Evolutionary conservation across 306 rosid species (phyloP).

Genomic region (Lathyrus oleraceus): DNA sequence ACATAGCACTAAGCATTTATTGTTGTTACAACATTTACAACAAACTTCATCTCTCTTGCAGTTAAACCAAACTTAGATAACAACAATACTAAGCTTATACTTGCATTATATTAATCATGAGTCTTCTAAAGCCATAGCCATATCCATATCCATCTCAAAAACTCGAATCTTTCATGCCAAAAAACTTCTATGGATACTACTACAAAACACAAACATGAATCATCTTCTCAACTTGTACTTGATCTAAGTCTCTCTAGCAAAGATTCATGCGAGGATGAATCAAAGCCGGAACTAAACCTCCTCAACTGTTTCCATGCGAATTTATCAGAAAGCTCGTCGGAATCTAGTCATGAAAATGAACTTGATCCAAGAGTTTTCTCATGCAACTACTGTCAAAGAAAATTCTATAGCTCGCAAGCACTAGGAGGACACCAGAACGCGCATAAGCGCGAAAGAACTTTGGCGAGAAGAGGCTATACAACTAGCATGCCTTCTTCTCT

Average conservation of each 20-base stretch:
- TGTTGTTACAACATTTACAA: slow-evolving; percentile 38
- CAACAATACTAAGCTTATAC: not conserved
- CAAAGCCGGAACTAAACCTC: slow-evolving; percentile 75
- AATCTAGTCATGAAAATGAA: slow-evolving; percentile 44
- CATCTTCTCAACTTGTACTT: slow-evolving; percentile 40
- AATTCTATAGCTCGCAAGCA: slow-evolving; percentile 91
- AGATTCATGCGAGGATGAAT: slow-evolving; percentile 39
- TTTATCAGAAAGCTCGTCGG: slow-evolving; percentile 46
- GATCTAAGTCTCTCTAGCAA: slow-evolving; percentile 72
- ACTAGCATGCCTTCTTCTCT: slow-evolving; percentile 66
- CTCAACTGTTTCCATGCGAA: slow-evolving; percentile 58
- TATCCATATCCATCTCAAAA: not conserved
- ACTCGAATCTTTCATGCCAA: not conserved
- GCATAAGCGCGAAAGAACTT: slow-evolving; percentile 85
- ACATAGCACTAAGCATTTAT: slow-evolving; percentile 49
- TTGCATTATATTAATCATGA: slow-evolving; percentile 38
- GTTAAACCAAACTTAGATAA: slow-evolving; percentile 38
- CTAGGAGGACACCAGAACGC: slow-evolving; percentile 99
- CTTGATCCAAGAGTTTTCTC: slow-evolving; percentile 80
- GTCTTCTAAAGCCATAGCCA: slow-evolving; percentile 39
- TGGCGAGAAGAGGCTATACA: slow-evolving; percentile 63
- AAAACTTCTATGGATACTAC: slow-evolving; percentile 37
- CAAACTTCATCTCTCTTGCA: slow-evolving; percentile 42
- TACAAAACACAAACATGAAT: slow-evolving; percentile 27
- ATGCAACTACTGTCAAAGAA: slow-evolving; percentile 93